phyloP scores from a whole-genome alignment of 208 protist genomes.

The Trypanosoma brucei region DNA sequence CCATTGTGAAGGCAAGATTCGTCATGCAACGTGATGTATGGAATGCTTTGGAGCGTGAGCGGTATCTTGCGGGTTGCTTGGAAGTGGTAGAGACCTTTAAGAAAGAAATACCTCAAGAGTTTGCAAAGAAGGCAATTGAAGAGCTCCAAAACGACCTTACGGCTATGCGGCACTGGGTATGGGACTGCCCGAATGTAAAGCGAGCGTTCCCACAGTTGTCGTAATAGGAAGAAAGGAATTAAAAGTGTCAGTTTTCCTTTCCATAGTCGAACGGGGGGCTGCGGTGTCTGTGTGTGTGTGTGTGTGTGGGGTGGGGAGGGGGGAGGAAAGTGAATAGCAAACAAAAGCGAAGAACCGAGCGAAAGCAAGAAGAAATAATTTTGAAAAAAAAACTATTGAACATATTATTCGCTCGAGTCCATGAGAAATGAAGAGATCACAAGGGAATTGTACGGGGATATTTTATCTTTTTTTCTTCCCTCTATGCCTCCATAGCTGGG shows the following conservation, averaged over 20 bases:
- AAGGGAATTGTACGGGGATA: no score
- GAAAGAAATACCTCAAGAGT: constrained; percentile 75
- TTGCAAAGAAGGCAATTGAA: constrained; percentile 67
- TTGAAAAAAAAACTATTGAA: no score
- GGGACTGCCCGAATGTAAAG: constrained; percentile 88
- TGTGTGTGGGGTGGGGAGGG: no score
- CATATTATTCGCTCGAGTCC: no score
- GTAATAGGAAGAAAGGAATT: constrained; percentile 1
- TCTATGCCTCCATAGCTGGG: no score
- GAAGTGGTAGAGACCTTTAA: constrained; percentile 74
- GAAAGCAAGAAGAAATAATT: no score
- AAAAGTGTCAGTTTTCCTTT: not conserved
- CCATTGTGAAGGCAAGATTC: constrained; percentile 77
- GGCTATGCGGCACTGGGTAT: constrained; percentile 88
- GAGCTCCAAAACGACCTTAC: constrained; percentile 77
- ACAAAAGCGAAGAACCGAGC: no score
- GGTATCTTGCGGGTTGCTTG: constrained; percentile 77
- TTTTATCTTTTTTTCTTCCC: no score
- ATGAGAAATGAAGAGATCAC: no score
- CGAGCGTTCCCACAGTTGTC: constrained; percentile 57
- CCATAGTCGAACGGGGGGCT: no score
- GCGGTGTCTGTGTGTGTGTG: not conserved
- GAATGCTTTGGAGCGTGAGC: constrained; percentile 88
- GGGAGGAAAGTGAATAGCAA: no score
- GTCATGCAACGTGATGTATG: constrained; percentile 77